Conservation (phyloP, 768 basidiomycete species). For the Lactarius pseudohatsudake region DNA sequence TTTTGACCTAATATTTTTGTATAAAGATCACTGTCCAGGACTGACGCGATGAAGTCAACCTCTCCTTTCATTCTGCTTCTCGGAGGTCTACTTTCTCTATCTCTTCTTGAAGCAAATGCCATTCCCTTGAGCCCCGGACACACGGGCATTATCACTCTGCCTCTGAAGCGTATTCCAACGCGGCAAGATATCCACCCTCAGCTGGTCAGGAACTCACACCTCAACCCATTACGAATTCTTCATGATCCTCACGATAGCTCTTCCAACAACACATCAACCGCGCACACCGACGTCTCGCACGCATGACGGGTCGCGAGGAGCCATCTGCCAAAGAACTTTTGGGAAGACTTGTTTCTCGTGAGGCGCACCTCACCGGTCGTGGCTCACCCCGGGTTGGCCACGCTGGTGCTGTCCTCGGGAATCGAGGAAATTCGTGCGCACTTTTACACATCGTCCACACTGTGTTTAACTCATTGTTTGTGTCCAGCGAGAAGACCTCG, state of each 20-base stretch:
- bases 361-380: conserved; percentile 26
- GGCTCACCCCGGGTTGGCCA: neutral
- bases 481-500: neutral
- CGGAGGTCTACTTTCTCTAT: conserved; percentile 48
- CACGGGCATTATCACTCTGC: conserved; percentile 41
- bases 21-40: conserved; percentile 76
- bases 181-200: conserved; percentile 42
- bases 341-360: conserved; percentile 44
- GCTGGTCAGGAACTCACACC: conserved; percentile 38
- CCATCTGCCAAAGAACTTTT: conserved; percentile 51
- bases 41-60: conserved; percentile 53
- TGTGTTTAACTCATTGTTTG: neutral
- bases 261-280: conserved; percentile 74
- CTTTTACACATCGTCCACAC: neutral
- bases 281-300: conserved; percentile 59
- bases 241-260: conserved; percentile 40
- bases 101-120: conserved; percentile 41
- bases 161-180: conserved; percentile 41
- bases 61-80: conserved; percentile 52
- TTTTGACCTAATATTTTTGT: conserved; percentile 29
- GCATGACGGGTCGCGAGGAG: conserved; percentile 59
- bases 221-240: too few relatives aligned
- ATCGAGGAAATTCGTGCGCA: conserved; percentile 27
- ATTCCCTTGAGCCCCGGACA: conserved; percentile 39
- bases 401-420: conserved; percentile 18